These are phyloP conservation scores for Thelonectria olida DNA, from an alignment of 2,329 filamentous ascomycete genomes.

Conservation along the genomic window DNA sequence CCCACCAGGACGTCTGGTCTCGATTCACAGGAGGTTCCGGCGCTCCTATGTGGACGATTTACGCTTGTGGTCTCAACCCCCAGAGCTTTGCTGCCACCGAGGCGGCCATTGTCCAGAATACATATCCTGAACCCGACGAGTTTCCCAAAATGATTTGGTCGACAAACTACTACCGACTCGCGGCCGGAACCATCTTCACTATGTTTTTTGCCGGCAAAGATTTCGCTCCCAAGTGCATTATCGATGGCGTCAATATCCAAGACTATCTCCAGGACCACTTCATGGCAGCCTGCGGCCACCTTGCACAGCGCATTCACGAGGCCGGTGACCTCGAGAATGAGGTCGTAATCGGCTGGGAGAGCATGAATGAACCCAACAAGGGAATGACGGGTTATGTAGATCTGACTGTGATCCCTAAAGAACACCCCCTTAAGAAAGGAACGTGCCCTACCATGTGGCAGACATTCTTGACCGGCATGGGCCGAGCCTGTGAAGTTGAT, in stretches of 20 bases:
- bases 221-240: conserved; percentile 95
- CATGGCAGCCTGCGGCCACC: conserved; percentile 78
- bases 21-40: conserved; percentile 93
- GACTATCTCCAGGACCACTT: conserved; percentile 93
- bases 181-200: conserved; percentile 90
- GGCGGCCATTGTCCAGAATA: conserved; percentile 94
- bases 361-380: conserved; percentile 91
- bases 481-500: conserved; percentile 87
- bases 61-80: conserved; percentile 92
- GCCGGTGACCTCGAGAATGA: conserved; percentile 88
- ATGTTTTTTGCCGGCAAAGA: conserved; percentile 91
- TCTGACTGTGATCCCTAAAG: conserved; percentile 80
- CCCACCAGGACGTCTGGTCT: conserved; percentile 99
- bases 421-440: conserved; percentile 91
- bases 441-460: conserved; percentile 96
- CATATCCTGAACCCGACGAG: conserved; percentile 81
- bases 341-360: conserved; percentile 95
- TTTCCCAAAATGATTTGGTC: conserved; percentile 99
- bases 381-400: conserved; percentile 87
- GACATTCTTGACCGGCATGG: conserved; percentile 89
- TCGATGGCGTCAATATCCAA: conserved; percentile 94
- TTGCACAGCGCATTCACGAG: conserved; percentile 86
- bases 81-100: conserved; percentile 85
- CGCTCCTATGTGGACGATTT: conserved; percentile 96
- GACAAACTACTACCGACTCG: conserved; percentile 92